Percentiles rank a stretch among this genome's conserved stretches.
phyloP scores from a whole-genome alignment of 768 basidiomycete species.

The Phanerochaete sordida region DNA sequence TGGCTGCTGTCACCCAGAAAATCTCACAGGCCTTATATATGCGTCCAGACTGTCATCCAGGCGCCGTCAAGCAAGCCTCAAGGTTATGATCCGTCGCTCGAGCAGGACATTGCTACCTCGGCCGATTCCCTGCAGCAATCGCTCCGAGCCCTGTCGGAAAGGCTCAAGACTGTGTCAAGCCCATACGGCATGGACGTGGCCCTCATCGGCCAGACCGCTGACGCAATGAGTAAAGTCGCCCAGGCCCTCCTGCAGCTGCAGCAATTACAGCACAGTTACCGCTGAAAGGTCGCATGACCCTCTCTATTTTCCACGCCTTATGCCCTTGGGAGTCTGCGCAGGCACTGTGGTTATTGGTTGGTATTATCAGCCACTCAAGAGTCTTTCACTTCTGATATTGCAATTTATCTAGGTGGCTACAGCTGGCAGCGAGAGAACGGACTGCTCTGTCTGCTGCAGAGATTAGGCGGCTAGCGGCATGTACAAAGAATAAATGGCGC shows the following conservation, averaged over 20 bases:
- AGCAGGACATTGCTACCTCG: slow-evolving; percentile 33
- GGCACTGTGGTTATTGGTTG: neutral
- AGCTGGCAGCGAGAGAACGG: neutral
- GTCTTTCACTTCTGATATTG: no score
- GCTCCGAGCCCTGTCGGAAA: slow-evolving; percentile 48
- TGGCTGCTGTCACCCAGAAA: neutral
- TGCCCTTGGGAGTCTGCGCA: neutral
- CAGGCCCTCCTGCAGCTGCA: slow-evolving; percentile 59
- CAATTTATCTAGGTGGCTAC: no score
- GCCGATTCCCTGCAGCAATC: slow-evolving; percentile 49
- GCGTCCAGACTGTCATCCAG: neutral
- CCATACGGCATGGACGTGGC: slow-evolving; percentile 38
- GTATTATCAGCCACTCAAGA: neutral
- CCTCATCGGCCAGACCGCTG: slow-evolving; percentile 57
- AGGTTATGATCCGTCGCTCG: slow-evolving; percentile 1
- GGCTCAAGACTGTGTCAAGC: slow-evolving; percentile 44
- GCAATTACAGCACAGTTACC: slow-evolving; percentile 50
- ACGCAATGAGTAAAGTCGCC: slow-evolving; percentile 63
- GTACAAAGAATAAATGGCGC: neutral
- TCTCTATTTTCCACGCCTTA: neutral
- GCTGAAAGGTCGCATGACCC: neutral
- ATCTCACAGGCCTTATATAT: neutral
- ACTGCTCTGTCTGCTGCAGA: neutral
- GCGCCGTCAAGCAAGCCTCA: neutral
- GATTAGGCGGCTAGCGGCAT: neutral